Base-by-base conservation (phyloP, 352 stramenopile species). In the Globisporangium takayamanum region DNA sequence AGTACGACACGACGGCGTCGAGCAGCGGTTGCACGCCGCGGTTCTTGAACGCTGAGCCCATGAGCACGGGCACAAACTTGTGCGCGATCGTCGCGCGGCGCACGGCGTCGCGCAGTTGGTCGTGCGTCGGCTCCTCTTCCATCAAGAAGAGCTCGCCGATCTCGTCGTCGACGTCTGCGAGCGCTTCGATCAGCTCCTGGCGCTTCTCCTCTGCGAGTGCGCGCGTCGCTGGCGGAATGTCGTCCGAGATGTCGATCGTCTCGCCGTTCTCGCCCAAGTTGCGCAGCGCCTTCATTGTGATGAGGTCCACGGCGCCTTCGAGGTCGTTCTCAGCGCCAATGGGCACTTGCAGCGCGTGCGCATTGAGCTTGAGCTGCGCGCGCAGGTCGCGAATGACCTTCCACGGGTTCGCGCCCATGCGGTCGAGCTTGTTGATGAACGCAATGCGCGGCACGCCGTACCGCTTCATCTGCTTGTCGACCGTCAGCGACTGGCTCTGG, bases 371-470 rank as follows among this genome's bases (percentile, higher is more conserved):
- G 53, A 99, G 82, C 73, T 99, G 97, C 59, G 85, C 88, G 48
- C 96, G 82, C 51, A 99, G 75, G 69, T 99, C 92, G 20, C 73
- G 68, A 68, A 99, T 97, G 36, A 96, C 89, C 67, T 97, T 97
- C 71, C 80, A 94, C 6, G 97, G 96, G 78, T 99, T 99, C 15
- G 92, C 91, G 51, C 97, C 97, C 76, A 98, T 92, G 67, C 97
- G 85, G 78, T 99, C 97, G 12, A 99, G 83, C 74, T 99, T 99
- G 84, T 99, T 99, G 68, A 99, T 97, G 72, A 99, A 99, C 18
- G 96, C 97, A 41, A 99, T 84, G 58, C 97, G 87, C 18, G 97
- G 98, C 41, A 99, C 96, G 49, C 98, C 96, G 76, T 99, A 99
- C 42, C 97, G 92, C 80, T 99, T 99, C 96, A 99, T 99, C 82